Evolutionary conservation across 192 early-diverging fungal genomes (phyloP).

Genomic region (Coemansia sp.): DNA sequence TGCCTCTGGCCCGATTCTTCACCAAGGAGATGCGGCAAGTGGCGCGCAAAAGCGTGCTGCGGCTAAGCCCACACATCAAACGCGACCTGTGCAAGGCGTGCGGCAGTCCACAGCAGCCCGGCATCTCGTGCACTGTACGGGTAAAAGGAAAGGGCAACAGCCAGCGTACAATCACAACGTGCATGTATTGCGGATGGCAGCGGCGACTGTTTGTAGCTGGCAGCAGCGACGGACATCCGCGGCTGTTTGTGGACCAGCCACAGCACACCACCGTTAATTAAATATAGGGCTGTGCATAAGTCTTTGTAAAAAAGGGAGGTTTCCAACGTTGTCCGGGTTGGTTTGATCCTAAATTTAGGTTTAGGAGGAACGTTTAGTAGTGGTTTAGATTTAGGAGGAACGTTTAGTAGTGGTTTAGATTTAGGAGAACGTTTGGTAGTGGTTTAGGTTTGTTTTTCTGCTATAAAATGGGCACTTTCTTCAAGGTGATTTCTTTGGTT

Average conservation of each 20-base stretch:
- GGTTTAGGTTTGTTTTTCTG: no score
- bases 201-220: conserved; percentile 19
- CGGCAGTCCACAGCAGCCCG: conserved; percentile 27
- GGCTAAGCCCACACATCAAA: conserved; percentile 44
- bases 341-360: no score
- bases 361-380: no score
- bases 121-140: conserved; percentile 30
- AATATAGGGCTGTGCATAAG: no score
- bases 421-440: no score
- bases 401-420: no score
- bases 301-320: no score
- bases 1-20: conserved; percentile 37
- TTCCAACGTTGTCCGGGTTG: no score
- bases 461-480: no score
- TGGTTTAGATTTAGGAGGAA: no score
- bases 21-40: conserved; percentile 44
- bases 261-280: conserved; percentile 25
- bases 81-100: conserved; percentile 39
- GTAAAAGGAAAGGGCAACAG: conserved; percentile 27
- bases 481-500: no score
- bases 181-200: conserved; percentile 31
- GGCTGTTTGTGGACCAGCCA: conserved; percentile 33
- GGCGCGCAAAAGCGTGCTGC: conserved; percentile 45
- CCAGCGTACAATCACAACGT: conserved; percentile 33
- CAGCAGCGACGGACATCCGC: conserved; percentile 4